Evolutionary conservation across 2,329 filamentous ascomycete species (phyloP), one percentile per base, ranked within the genome.

Genomic region (Emericellopsis atlantica): DNA sequence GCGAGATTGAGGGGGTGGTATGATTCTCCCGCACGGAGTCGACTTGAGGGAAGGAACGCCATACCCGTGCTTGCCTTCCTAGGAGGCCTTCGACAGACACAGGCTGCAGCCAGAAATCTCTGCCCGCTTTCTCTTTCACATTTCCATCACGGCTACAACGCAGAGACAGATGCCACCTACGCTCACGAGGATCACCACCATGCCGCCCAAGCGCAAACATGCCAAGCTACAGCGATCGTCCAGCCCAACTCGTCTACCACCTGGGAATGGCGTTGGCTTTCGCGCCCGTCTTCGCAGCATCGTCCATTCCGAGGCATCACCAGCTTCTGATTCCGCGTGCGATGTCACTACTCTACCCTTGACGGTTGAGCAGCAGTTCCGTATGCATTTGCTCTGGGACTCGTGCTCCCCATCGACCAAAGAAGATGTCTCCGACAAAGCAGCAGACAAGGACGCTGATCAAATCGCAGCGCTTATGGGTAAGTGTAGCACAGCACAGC

Each of bases 211-310:
- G 15, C 6, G 8, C 16, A 15, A 22, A 6, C 5, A n/a, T 16
- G 16, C 14, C 36, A n/a, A n/a, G 16, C 26, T 5, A n/a, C 32
- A 32, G 7, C 34, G 34, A 8, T 29, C 22, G 14, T 34, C 37
- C 21, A 41, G 40, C 35, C 40, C 40, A 15, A 11, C 35, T 6
- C 29, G 34, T 3, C 23, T 11, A 7, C 11, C 26, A 15, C 37
- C 34, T 14, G 32, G 15, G 15, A 26, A 41, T 12, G 23, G 6
- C 34, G 22, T 23, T 21, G 36, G 22, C 29, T 41, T 41, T 16
- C 40, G 40, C 5, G 34, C 14, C 9, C 40, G 40, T 23, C 40
- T 41, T 15, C 40, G 32, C 14, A 41, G 40, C 29, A 16, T 26
- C 10, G 18, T n/a, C 10, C 39, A 14, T 15, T 12, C 33, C 9